Percentiles rank a stretch among this genome's conserved stretches.
Evolutionary conservation across 345 rosid genomes (phyloP).

Genomic region (Citrus australasica): DNA sequence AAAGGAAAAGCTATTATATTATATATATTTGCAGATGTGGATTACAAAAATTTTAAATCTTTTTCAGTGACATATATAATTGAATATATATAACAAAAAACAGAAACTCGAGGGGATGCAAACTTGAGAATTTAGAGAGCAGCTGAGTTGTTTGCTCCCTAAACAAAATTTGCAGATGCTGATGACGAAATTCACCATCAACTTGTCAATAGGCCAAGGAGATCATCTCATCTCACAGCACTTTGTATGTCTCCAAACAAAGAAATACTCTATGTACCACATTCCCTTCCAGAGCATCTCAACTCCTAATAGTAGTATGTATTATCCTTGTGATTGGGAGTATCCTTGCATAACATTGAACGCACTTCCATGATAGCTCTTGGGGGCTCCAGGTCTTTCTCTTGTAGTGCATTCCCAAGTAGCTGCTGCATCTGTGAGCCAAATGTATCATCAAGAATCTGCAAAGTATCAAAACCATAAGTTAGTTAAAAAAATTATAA

Average conservation of each 20-base stretch:
- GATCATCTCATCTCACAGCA: slow-evolving; percentile 19
- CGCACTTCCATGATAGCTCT: slow-evolving; percentile 89
- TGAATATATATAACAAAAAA: background rate
- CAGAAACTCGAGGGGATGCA: background rate
- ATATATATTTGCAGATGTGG: background rate
- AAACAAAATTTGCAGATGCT: background rate
- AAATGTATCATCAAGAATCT: slow-evolving; percentile 92
- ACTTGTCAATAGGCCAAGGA: slow-evolving; percentile 8
- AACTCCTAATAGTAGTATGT: slow-evolving; percentile 50
- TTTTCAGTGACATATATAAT: background rate
- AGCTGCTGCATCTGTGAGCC: slow-evolving; percentile 95
- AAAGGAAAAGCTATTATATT: background rate
- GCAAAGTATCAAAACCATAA: slow-evolving; percentile 16
- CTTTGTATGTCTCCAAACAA: background rate
- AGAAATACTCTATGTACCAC: background rate
- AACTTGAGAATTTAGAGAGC: slow-evolving; percentile 9
- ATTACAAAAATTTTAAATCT: background rate
- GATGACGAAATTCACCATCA: background rate
- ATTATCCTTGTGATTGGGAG: slow-evolving; percentile 62
- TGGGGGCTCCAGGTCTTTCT: slow-evolving; percentile 89
- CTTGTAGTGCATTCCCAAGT: slow-evolving; percentile 77
- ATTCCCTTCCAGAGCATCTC: background rate
- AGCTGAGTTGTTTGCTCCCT: slow-evolving; percentile 30
- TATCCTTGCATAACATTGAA: slow-evolving; percentile 91
- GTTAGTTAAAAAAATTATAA: background rate